A percentile compares a stretch with the other conserved stretches of the same genome.
phyloP scores from a whole-genome alignment of 148 eudicot genomes.

The Mesembryanthemum crystallinum region DNA sequence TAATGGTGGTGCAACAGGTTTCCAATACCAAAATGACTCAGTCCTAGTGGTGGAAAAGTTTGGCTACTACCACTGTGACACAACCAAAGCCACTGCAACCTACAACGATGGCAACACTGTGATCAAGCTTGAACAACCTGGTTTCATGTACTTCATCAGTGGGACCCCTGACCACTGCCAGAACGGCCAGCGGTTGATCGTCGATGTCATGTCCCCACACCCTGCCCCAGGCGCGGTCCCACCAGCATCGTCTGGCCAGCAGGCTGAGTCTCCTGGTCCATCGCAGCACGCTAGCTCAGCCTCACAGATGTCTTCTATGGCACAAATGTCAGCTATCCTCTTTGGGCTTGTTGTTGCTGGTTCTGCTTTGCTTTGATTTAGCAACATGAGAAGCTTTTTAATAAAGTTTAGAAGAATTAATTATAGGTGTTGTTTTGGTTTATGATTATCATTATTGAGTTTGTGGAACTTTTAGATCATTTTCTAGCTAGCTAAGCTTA shows the following conservation, averaged over 20 bases:
- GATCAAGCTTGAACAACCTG: conserved; percentile 38
- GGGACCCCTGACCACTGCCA: conserved; percentile 47
- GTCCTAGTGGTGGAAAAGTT: conserved; percentile 61
- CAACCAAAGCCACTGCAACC: conserved; percentile 30
- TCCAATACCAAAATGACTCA: conserved; percentile 64
- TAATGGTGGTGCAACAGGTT: conserved; percentile 45
- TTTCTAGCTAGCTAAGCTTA: too few relatives aligned
- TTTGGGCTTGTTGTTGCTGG: conserved; percentile 9
- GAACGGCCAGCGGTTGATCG: conserved; percentile 44
- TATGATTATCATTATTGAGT: background rate
- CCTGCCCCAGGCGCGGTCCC: background rate
- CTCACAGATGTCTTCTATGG: background rate
- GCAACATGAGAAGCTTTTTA: background rate
- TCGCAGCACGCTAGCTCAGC: background rate
- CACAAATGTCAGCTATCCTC: background rate
- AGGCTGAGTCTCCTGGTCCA: background rate
- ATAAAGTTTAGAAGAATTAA: too few relatives aligned
- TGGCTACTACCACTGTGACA: conserved; percentile 65
- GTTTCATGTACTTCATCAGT: conserved; percentile 51
- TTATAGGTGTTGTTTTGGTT: background rate
- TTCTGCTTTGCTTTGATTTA: background rate
- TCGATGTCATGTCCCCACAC: conserved; percentile 42
- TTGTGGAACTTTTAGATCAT: background rate
- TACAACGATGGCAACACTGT: conserved; percentile 47
- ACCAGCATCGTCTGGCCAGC: background rate